Conservation (phyloP, 805 yeast genomes). For the Ogataea kodamae region DNA sequence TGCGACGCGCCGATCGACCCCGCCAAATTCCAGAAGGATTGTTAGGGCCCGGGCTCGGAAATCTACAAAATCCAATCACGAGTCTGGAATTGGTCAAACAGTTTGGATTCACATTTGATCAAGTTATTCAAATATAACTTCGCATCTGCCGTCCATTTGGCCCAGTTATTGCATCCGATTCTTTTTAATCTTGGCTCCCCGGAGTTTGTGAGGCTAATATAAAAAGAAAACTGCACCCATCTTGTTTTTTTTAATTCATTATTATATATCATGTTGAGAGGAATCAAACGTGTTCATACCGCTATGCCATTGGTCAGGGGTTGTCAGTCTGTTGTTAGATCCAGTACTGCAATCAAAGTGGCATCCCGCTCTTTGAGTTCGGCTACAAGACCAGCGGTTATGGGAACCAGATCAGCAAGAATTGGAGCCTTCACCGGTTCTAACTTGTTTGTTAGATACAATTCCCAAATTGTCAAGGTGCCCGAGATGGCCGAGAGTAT, state of each 20-base stretch:
- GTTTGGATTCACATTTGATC: too few relatives aligned
- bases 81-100: background rate
- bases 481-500: constrained; percentile 99
- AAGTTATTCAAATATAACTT: too few relatives aligned
- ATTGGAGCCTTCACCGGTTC: constrained; percentile 4
- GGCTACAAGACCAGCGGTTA: constrained; percentile 4
- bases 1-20: constrained; percentile 9
- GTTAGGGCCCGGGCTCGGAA: constrained; percentile 12
- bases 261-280: constrained; percentile 9
- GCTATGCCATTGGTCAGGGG: constrained; percentile 6
- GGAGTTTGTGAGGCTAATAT: constrained; percentile 7
- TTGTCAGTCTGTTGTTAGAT: constrained; percentile 1
- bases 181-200: constrained; percentile 5
- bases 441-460: constrained; percentile 26
- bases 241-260: constrained; percentile 6
- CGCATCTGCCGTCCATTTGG: too few relatives aligned
- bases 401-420: constrained; percentile 2
- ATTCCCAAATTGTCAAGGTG: constrained; percentile 64
- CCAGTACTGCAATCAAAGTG: background rate
- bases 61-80: constrained; percentile 8
- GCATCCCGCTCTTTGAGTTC: constrained; percentile 5
- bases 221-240: constrained; percentile 10
- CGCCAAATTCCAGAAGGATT: too few relatives aligned
- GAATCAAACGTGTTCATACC: constrained; percentile 6
- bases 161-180: background rate